Percentiles rank a stretch among this genome's conserved stretches.
These are phyloP conservation scores for Spongispora temasekensis DNA, from an alignment of 1,284 basidiomycete species.

Conservation along the genomic window DNA sequence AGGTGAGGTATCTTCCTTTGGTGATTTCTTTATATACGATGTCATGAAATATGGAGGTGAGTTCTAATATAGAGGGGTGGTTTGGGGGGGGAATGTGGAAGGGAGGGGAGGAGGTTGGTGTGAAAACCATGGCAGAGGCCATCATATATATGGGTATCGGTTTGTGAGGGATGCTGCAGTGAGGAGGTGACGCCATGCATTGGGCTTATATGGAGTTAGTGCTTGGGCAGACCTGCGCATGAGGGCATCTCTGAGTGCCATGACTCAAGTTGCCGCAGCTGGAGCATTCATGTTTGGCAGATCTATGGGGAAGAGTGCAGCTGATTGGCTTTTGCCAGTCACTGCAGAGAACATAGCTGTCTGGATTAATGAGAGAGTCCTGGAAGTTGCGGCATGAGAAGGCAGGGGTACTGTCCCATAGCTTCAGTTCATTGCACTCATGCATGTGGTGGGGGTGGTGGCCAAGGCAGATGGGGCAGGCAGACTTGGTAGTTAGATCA, in stretches of 20 bases:
- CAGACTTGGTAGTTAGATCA: too few relatives aligned
- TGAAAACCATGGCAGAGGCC: too few relatives aligned
- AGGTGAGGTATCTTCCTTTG: too few relatives aligned
- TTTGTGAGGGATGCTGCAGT: too few relatives aligned
- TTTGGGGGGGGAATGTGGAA: background rate
- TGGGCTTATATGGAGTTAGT: background rate
- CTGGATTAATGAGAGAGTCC: background rate
- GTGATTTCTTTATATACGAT: slow-evolving; percentile 2
- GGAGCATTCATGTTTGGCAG: too few relatives aligned
- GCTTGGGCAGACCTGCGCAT: too few relatives aligned
- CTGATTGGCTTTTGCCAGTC: background rate
- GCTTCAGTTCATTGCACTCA: background rate
- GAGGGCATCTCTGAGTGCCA: too few relatives aligned
- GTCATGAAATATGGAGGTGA: background rate
- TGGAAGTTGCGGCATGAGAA: background rate
- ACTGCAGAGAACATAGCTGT: background rate
- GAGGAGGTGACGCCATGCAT: background rate
- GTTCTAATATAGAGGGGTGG: background rate
- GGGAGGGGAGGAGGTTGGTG: too few relatives aligned
- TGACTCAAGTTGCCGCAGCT: background rate
- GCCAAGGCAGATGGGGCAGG: too few relatives aligned
- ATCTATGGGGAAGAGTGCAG: background rate
- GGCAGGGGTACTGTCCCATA: too few relatives aligned
- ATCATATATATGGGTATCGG: too few relatives aligned
- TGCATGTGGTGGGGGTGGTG: too few relatives aligned